These are phyloP conservation scores for Pseudocercospora pini-densiflorae DNA, from an alignment of 2,329 filamentous ascomycete species.

Conservation along the genomic window DNA sequence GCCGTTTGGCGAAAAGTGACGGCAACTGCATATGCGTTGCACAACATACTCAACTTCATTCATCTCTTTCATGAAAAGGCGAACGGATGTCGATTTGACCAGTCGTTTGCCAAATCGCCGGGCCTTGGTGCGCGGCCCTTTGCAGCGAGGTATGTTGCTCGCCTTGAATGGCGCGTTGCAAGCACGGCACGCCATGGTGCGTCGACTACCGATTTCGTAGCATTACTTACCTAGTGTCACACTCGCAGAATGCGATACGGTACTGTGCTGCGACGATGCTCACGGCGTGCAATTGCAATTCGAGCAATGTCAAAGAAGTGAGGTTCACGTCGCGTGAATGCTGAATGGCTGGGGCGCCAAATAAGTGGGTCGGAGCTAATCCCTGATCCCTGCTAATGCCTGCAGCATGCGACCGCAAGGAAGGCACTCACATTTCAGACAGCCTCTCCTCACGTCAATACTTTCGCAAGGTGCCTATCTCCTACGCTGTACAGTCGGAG, in stretches of 20 bases:
- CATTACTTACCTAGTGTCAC: background rate
- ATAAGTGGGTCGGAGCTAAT: background rate
- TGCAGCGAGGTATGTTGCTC: background rate
- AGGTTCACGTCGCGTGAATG: background rate
- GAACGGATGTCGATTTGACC: background rate
- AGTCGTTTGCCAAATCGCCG: background rate
- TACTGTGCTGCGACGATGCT: background rate
- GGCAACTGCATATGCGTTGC: background rate
- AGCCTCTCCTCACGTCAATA: background rate
- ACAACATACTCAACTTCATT: background rate
- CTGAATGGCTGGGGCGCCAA: background rate
- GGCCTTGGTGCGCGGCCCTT: background rate
- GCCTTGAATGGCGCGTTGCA: background rate
- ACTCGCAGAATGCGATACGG: background rate
- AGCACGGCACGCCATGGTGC: background rate
- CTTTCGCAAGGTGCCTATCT: too few species aligned
- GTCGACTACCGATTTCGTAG: background rate
- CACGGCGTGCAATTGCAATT: background rate
- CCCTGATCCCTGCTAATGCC: background rate
- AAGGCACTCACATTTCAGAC: background rate
- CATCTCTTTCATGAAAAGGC: background rate
- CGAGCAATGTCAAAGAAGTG: slow-evolving; percentile 5
- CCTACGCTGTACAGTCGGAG: too few species aligned
- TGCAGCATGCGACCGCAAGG: background rate
- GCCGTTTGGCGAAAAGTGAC: background rate